Base-by-base conservation (phyloP, 2,329 filamentous ascomycete species). In the Nemania sp. region DNA sequence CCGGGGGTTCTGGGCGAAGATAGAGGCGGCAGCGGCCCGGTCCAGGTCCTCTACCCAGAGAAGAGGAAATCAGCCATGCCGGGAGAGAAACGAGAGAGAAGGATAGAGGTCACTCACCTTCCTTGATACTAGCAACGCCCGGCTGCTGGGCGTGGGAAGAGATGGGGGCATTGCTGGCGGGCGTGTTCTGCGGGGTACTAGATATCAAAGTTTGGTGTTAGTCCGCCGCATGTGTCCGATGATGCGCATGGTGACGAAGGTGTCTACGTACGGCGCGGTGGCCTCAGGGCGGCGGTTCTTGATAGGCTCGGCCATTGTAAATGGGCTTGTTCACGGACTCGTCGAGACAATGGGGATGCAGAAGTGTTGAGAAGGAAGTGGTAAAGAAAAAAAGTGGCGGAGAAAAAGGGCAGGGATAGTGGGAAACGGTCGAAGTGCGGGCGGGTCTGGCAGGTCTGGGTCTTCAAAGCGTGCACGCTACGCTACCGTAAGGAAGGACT, bases 151-250 rank as follows among this genome's bases (percentile, higher is more conserved):
- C 94, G 76, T 94, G 93, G 60, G 93, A 97, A 49, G 92, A 96
- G 77, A 99, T 97, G 63, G 94, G 94, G 64, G 95, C 94, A 79
- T 93, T 92, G 77, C 86, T 91, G 64, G 91, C 89, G 65, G 94
- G 94, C 52, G 94, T 99, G 80, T 99, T 99, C 78, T 99, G 94
- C 70, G 94, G 94, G 70, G 94, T 99, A 69, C 94, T 97, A 75
- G 66, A 69, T 69, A 70, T 72, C 58, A 59, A 72, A 65, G 73
- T 68, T 71, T 70, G 69, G 49, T 12, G 52, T 60, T 45, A 60
- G 68, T 64, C 58, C 62, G 66, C 61, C 59, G 61, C 49, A 56
- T 50, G 45, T 46, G 50, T 52, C 54, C 47, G 33, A 23, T 40
- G 33, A 15, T 39, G 42, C 41, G 34, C 53, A 55, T 39, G 37